Conservation (phyloP, 306 rosid genomes). For the Fragaria ananassa region DNA sequence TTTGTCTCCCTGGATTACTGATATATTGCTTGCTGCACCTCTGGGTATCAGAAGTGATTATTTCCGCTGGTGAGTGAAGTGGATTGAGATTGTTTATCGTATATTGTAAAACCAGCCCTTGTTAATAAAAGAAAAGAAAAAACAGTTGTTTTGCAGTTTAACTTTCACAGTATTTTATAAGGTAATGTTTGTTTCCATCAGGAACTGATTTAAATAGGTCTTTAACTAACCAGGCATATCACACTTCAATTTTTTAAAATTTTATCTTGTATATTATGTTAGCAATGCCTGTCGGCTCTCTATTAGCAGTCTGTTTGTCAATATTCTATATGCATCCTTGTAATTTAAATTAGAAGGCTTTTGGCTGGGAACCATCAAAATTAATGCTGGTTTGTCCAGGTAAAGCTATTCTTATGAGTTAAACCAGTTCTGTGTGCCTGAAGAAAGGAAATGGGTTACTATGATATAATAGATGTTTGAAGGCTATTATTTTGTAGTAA, state of each 20-base stretch:
- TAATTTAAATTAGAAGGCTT: neutral
- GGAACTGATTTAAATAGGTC: neutral
- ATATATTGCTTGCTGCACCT: slow-evolving; percentile 86
- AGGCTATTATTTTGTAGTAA: neutral
- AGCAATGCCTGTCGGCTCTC: neutral
- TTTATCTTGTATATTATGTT: neutral
- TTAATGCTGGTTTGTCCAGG: neutral
- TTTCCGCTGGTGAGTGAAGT: slow-evolving; percentile 81
- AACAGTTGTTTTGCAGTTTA: neutral
- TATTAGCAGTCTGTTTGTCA: neutral
- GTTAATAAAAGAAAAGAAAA: neutral
- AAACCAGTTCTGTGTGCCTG: neutral
- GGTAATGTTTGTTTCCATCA: neutral
- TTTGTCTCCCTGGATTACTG: slow-evolving; percentile 95
- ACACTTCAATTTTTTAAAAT: neutral
- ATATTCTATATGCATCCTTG: neutral
- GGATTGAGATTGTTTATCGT: neutral
- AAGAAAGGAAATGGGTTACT: neutral
- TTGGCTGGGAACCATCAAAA: neutral
- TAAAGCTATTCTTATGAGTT: neutral
- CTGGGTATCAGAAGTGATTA: slow-evolving; percentile 92
- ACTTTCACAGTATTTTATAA: neutral
- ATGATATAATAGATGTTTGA: neutral
- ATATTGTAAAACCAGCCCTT: neutral
- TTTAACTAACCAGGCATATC: neutral